Conservation (phyloP, 1,284 basidiomycete genomes). For the Erythrobasidium hasegawianum region DNA sequence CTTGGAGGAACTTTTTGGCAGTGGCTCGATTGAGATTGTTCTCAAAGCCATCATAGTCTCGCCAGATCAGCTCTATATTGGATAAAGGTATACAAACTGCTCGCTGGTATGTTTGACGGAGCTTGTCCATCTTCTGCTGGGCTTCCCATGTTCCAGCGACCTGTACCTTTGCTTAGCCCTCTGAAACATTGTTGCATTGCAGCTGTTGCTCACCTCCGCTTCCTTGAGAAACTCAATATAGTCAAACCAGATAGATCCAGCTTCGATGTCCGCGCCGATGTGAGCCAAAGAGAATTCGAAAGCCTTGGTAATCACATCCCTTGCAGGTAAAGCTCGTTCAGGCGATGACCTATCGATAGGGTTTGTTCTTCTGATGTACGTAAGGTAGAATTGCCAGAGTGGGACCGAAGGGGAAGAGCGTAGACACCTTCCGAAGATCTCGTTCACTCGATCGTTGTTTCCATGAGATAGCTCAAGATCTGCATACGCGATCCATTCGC, state of each 20-base stretch:
- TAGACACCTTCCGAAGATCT: conserved; percentile 74
- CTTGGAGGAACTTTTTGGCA: conserved; percentile 89
- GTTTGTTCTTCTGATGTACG: conserved; percentile 66
- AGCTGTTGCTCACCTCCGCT: conserved; percentile 60
- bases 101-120: conserved; percentile 87
- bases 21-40: conserved; percentile 85
- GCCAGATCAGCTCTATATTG: conserved; percentile 91
- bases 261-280: conserved; percentile 67
- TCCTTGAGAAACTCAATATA: conserved; percentile 78
- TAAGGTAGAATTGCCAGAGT: conserved; percentile 79
- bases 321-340: conserved; percentile 56
- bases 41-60: conserved; percentile 91
- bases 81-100: conserved; percentile 90
- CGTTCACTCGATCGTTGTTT: conserved; percentile 67
- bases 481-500: conserved; percentile 54
- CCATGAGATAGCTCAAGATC: conserved; percentile 74
- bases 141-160: conserved; percentile 84
- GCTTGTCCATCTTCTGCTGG: conserved; percentile 88
- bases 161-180: conserved; percentile 49
- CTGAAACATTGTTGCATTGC: neutral
- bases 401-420: conserved; percentile 77
- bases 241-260: conserved; percentile 59
- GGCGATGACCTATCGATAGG: conserved; percentile 51
- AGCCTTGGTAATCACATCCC: conserved; percentile 72
- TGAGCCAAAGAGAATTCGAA: conserved; percentile 91